Percentiles rank a stretch among this genome's conserved stretches.
Conservation (phyloP, 2,329 filamentous ascomycete genomes). For the Sporothrix pseudoabietina region DNA sequence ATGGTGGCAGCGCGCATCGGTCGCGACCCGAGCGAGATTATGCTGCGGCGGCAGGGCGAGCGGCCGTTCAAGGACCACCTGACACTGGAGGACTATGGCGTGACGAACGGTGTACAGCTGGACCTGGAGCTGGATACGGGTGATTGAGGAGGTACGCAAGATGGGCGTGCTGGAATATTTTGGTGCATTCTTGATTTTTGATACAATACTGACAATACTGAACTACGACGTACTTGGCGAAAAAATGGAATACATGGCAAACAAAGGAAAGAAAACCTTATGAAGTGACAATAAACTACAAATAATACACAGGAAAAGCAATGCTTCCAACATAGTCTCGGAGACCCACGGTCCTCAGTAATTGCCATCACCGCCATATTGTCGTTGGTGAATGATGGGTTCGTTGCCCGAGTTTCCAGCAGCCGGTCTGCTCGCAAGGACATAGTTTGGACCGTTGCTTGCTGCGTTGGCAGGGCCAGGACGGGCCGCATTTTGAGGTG, state of each 20-base stretch:
- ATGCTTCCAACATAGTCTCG: not conserved
- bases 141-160: slow-evolving; percentile 47
- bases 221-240: not conserved
- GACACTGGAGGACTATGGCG: slow-evolving; percentile 87
- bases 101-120: slow-evolving; percentile 81
- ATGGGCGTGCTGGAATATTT: not conserved
- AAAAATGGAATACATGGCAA: not conserved
- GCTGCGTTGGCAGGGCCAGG: not conserved
- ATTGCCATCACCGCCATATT: not conserved
- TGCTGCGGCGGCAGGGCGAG: slow-evolving; percentile 89
- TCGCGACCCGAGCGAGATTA: slow-evolving; percentile 84
- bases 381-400: slow-evolving; percentile 9
- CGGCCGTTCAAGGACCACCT: slow-evolving; percentile 90
- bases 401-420: not conserved
- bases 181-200: slow-evolving; percentile 1
- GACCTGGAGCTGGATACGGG: slow-evolving; percentile 65
- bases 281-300: not conserved
- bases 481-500: not conserved
- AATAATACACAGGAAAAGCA: not conserved
- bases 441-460: not conserved
- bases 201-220: not conserved
- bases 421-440: not conserved
- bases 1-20: slow-evolving; percentile 89
- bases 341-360: not conserved
- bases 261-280: not conserved